Percentiles rank a stretch among this genome's conserved stretches.
phyloP scores from a whole-genome alignment of 2,329 filamentous ascomycete genomes.

The Dactylellina sp. region DNA sequence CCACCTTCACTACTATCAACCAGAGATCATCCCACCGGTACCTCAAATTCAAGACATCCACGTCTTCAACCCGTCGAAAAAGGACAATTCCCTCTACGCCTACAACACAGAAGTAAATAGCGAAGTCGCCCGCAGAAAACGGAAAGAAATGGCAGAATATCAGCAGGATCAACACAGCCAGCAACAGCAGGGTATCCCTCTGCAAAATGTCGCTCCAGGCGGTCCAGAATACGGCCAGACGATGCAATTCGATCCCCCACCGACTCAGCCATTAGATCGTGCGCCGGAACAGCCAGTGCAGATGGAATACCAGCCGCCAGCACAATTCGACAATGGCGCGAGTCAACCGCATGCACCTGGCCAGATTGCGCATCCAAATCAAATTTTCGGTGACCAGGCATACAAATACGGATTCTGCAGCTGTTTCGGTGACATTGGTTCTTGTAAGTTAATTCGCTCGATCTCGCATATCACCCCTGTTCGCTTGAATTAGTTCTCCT shows the following conservation, averaged over 20 bases:
- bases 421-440: constrained; percentile 60
- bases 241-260: constrained; percentile 54
- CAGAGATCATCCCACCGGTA: constrained; percentile 43
- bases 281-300: constrained; percentile 45
- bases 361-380: constrained; percentile 61
- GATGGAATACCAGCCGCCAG: constrained; percentile 52
- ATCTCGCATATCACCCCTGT: neutral
- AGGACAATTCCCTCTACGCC: constrained; percentile 50
- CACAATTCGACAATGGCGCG: constrained; percentile 53
- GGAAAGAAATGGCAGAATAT: constrained; percentile 45
- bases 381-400: constrained; percentile 59
- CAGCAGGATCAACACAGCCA: no score
- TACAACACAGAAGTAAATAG: constrained; percentile 53
- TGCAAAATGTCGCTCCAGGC: constrained; percentile 39
- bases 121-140: constrained; percentile 43
- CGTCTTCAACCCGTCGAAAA: constrained; percentile 49
- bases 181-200: constrained; percentile 44
- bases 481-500: neutral
- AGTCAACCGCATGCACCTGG: constrained; percentile 59
- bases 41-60: constrained; percentile 56
- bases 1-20: constrained; percentile 46
- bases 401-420: constrained; percentile 60
- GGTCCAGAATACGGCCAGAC: constrained; percentile 45
- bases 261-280: constrained; percentile 52
- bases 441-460: constrained; percentile 57